Conservation (phyloP, 176 grass and related monocot species). For the Avena atlantica region DNA sequence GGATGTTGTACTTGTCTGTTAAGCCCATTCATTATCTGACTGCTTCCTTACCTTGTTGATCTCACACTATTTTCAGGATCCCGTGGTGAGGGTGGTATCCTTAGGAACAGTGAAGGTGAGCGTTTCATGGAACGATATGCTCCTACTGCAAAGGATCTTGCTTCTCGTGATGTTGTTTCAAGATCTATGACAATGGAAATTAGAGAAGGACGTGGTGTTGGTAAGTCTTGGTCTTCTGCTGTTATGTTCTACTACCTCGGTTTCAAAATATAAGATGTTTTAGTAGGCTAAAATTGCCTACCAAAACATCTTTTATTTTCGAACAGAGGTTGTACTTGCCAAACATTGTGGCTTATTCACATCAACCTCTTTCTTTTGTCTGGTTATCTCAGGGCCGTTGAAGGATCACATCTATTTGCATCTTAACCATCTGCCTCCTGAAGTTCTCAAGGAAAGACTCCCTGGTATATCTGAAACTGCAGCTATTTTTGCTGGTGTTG, state of each 20-base stretch:
- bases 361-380: slow-evolving; percentile 30
- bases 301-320: too few species aligned
- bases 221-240: slow-evolving; percentile 37
- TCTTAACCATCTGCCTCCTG: slow-evolving; percentile 77
- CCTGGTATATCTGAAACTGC: slow-evolving; percentile 99
- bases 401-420: slow-evolving; percentile 97
- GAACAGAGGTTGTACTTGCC: background rate
- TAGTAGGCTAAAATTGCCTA: too few species aligned
- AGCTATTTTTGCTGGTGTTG: slow-evolving; percentile 96
- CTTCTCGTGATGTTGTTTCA: slow-evolving; percentile 88
- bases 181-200: slow-evolving; percentile 92
- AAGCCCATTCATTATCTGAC: slow-evolving; percentile 16
- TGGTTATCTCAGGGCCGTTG: slow-evolving; percentile 64
- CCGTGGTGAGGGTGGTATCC: slow-evolving; percentile 88
- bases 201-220: slow-evolving; percentile 75
- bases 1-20: background rate
- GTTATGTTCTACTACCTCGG: background rate
- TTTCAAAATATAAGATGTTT: too few species aligned
- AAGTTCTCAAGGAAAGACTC: slow-evolving; percentile 94
- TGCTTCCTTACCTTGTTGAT: slow-evolving; percentile 6
- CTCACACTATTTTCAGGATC: slow-evolving; percentile 55
- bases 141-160: slow-evolving; percentile 76
- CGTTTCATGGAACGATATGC: slow-evolving; percentile 88
- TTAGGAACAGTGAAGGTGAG: slow-evolving; percentile 88
- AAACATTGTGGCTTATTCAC: background rate